Evolutionary conservation across 208 protist species (phyloP).

Genomic region (Leishmania mexicana): DNA sequence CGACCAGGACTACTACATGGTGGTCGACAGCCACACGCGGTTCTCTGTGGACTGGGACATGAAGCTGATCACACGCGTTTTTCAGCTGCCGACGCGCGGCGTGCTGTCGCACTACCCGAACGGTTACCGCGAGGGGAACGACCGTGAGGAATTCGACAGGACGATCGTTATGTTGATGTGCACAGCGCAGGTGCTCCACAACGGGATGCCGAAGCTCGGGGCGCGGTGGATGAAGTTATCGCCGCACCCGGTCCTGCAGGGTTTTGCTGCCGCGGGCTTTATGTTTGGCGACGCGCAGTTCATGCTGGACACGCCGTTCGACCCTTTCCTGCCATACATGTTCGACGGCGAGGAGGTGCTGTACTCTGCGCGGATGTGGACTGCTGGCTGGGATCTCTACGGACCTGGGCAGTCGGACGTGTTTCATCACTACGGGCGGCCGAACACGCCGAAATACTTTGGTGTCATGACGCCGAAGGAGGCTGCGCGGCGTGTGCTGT

Average conservation of each 20-base stretch:
- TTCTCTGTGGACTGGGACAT: slow-evolving; percentile 75
- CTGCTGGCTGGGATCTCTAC: slow-evolving; percentile 89
- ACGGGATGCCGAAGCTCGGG: slow-evolving; percentile 74
- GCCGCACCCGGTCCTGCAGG: slow-evolving; percentile 43
- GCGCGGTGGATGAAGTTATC: slow-evolving; percentile 39
- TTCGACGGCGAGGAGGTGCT: slow-evolving; percentile 95
- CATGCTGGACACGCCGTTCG: slow-evolving; percentile 88
- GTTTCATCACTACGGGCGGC: slow-evolving; percentile 83
- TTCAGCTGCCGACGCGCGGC: slow-evolving; percentile 63
- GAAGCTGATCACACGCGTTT: slow-evolving; percentile 68
- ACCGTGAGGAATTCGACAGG: slow-evolving; percentile 48
- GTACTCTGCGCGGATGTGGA: slow-evolving; percentile 88
- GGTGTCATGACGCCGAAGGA: slow-evolving; percentile 17
- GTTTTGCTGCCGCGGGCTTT: slow-evolving; percentile 75
- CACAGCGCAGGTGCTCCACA: slow-evolving; percentile 55
- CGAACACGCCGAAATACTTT: slow-evolving; percentile 55
- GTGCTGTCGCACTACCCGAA: slow-evolving; percentile 88
- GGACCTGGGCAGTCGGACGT: slow-evolving; percentile 65
- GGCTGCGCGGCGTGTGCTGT: slow-evolving; percentile 7
- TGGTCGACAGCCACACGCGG: slow-evolving; percentile 86
- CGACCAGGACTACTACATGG: slow-evolving; percentile 88
- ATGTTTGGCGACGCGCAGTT: slow-evolving; percentile 80
- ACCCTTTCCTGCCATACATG: slow-evolving; percentile 91
- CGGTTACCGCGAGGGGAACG: slow-evolving; percentile 58
- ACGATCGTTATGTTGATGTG: slow-evolving; percentile 69